A percentile compares a stretch with the other conserved stretches of the same genome.
phyloP scores from a whole-genome alignment of 2,329 filamentous ascomycete species.

The Aaosphaeria arxii region DNA sequence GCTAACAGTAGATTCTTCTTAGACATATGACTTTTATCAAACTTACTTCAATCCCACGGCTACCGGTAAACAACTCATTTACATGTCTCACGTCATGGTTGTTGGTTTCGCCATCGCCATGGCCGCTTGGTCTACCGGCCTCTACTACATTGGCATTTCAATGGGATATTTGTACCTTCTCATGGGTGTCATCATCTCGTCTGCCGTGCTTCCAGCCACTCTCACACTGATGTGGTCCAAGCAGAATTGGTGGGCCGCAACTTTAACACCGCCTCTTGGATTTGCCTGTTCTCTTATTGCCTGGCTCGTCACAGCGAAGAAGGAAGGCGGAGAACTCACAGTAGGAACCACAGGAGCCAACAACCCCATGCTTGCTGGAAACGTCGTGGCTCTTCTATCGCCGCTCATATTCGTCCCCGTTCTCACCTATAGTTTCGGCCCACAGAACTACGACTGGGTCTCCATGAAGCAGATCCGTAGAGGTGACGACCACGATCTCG shows the following conservation, averaged over 20 bases:
- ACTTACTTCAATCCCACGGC: slow-evolving; percentile 80
- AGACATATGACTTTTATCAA: slow-evolving; percentile 69
- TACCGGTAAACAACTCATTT: slow-evolving; percentile 72
- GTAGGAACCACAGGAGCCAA: slow-evolving; percentile 80
- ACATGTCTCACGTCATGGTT: slow-evolving; percentile 72
- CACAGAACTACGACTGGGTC: slow-evolving; percentile 80
- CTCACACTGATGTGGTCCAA: slow-evolving; percentile 77
- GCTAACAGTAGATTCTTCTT: background rate
- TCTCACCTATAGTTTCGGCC: slow-evolving; percentile 67
- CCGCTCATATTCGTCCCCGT: slow-evolving; percentile 72
- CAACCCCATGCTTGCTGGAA: slow-evolving; percentile 78
- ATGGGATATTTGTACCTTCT: slow-evolving; percentile 89
- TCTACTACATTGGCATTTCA: slow-evolving; percentile 62
- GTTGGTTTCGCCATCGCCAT: slow-evolving; percentile 74
- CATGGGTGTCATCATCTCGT: slow-evolving; percentile 88
- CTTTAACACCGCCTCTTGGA: slow-evolving; percentile 66
- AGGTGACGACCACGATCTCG: slow-evolving; percentile 74
- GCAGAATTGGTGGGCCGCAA: slow-evolving; percentile 74
- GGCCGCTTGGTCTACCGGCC: slow-evolving; percentile 72
- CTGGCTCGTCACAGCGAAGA: slow-evolving; percentile 75
- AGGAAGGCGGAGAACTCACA: slow-evolving; percentile 64
- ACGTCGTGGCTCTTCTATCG: slow-evolving; percentile 76
- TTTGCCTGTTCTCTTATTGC: slow-evolving; percentile 67
- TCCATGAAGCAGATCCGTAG: slow-evolving; percentile 77
- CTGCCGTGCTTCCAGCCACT: slow-evolving; percentile 78